These are phyloP conservation scores for Lasiodiplodia sp. DNA, from an alignment of 2,329 filamentous ascomycete species.

Conservation along the genomic window DNA sequence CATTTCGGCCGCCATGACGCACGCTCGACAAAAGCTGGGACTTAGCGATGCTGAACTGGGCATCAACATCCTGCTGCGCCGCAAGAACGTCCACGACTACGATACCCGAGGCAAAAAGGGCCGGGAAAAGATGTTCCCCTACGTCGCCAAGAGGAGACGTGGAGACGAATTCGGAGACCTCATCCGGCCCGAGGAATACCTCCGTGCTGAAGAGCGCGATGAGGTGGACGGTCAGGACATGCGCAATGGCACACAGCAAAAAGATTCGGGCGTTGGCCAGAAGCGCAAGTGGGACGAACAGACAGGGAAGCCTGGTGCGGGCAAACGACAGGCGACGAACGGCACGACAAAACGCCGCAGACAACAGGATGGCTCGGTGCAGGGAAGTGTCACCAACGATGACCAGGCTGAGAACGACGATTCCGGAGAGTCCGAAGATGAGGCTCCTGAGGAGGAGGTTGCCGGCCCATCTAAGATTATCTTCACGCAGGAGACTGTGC, in stretches of 20 bases:
- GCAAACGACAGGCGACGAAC: slow-evolving; percentile 43
- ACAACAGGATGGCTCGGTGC: slow-evolving; percentile 44
- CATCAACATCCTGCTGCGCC: slow-evolving; percentile 86
- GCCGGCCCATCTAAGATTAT: slow-evolving; percentile 79
- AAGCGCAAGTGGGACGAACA: slow-evolving; percentile 92
- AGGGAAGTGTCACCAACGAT: slow-evolving; percentile 28
- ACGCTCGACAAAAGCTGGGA: slow-evolving; percentile 85
- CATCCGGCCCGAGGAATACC: slow-evolving; percentile 91
- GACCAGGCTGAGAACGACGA: slow-evolving; percentile 51
- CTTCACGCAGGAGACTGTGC: slow-evolving; percentile 68
- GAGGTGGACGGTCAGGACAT: slow-evolving; percentile 72
- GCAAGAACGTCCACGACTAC: slow-evolving; percentile 91
- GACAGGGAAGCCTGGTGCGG: slow-evolving; percentile 47
- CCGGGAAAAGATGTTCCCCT: slow-evolving; percentile 89
- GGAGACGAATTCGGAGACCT: slow-evolving; percentile 93
- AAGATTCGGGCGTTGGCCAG: slow-evolving; percentile 71
- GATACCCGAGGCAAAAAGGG: slow-evolving; percentile 92
- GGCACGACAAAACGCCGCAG: slow-evolving; percentile 67
- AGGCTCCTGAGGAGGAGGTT: slow-evolving; percentile 57
- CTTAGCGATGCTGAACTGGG: slow-evolving; percentile 90
- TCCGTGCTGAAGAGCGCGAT: slow-evolving; percentile 90
- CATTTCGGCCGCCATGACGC: slow-evolving; percentile 82
- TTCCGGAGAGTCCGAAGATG: slow-evolving; percentile 58
- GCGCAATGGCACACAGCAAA: slow-evolving; percentile 56
- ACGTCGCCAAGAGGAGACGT: slow-evolving; percentile 78